Percentiles rank a stretch among this genome's conserved stretches.
Conservation (phyloP, 192 early-diverging fungal species). For the Umbelopsis vinacea region DNA sequence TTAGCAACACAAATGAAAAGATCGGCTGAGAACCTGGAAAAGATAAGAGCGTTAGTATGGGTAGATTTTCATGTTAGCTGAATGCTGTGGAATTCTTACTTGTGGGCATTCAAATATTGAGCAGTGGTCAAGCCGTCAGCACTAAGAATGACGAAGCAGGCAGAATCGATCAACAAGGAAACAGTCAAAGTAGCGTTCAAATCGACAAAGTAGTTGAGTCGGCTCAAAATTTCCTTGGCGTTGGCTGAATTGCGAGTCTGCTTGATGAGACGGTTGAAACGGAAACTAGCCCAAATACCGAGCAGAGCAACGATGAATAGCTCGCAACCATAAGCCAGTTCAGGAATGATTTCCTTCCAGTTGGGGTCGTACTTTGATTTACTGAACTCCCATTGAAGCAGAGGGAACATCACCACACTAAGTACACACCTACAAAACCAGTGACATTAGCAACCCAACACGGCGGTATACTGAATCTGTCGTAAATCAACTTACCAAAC, state of each 20-base stretch:
- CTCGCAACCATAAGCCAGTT: conserved; percentile 41
- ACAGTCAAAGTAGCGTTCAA: conserved; percentile 21
- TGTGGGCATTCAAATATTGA: conserved; percentile 24
- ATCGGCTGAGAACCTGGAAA: conserved; percentile 26
- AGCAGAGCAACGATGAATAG: conserved; percentile 21
- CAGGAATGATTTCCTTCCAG: conserved; percentile 48
- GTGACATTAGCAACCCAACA: background rate
- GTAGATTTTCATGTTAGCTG: background rate
- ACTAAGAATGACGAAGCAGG: conserved; percentile 25
- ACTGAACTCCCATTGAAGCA: conserved; percentile 40
- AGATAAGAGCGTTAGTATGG: background rate
- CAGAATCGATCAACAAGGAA: conserved; percentile 19
- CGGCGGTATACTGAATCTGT: background rate
- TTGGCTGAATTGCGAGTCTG: conserved; percentile 29
- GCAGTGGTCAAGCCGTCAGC: conserved; percentile 25
- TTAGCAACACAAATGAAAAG: conserved; percentile 31
- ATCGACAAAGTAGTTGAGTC: conserved; percentile 27
- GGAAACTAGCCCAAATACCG: conserved; percentile 24
- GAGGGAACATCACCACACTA: conserved; percentile 43
- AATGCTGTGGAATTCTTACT: background rate
- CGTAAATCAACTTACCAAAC: conserved; percentile 26
- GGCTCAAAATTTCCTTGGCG: conserved; percentile 20
- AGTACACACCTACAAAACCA: conserved; percentile 28
- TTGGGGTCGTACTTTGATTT: conserved; percentile 19
- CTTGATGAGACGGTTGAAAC: conserved; percentile 26